Base-by-base conservation (phyloP, 2,329 filamentous ascomycete species). In the Aspergillus puulaauensis region DNA sequence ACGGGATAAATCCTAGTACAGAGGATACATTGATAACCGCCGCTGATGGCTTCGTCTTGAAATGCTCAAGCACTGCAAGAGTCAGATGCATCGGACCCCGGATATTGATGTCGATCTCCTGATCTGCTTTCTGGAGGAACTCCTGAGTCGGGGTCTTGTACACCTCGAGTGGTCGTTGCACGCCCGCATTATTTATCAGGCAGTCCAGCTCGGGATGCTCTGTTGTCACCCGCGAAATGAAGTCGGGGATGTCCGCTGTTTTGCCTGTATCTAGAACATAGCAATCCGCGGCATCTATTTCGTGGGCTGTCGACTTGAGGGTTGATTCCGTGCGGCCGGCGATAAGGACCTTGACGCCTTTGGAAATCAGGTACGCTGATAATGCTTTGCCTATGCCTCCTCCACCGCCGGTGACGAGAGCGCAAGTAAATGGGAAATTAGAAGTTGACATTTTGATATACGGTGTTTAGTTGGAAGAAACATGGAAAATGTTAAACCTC, bases 91-190 rank as follows among this genome's bases (percentile, higher is more conserved):
- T 80, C 0, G 83, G 83, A 0, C 83, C 83, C 0, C 80, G 75
- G 61, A 86, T 79, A 60, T 86, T 85, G 68, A 83, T 85, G 63
- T 83, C 72, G 52, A 86, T 81, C 60, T 86, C 83, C 39, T 83
- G 72, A 59, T 86, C 83, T 0, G 82, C 82, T 55, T 81, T 81
- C 12, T 65, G 23, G 0, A 84, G 72, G 23, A 70, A 68, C n/a
- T 64, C 66, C 21, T 75, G 19, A 57, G 63, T 12, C 60, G 54
- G 8, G 61, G 60, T 65, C 17, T 73, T 66, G 41, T 73, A 75
- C 1, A 83, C 73, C 15, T 81, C 68, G 1, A 86, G 75, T 0
- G 82, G 83, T 2, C 82, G 71, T 66, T 86, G 83, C 0, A 86
- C 80, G 2, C 83, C 83, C 0, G 83, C 83, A 54, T 86, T 86